Evolutionary conservation across 1,284 basidiomycete species (phyloP).

Genomic region (Hemileia vastatrix): DNA sequence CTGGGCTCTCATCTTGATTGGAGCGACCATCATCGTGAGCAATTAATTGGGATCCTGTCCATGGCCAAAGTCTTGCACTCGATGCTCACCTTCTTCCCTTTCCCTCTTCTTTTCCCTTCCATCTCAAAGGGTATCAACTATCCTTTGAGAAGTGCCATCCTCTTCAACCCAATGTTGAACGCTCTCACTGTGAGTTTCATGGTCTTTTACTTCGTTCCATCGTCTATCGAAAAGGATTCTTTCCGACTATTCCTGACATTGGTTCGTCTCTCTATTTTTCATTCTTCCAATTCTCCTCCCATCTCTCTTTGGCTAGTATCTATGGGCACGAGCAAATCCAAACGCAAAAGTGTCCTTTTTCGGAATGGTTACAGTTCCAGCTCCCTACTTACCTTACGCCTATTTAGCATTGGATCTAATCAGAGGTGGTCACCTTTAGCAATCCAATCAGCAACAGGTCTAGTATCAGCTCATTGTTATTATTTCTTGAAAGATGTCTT

Average conservation of each 20-base stretch:
- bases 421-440: slow-evolving; percentile 55
- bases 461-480: slow-evolving; percentile 62
- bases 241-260: slow-evolving; percentile 1
- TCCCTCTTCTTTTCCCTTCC: slow-evolving; percentile 22
- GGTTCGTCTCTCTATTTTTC: background rate
- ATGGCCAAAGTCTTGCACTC: background rate
- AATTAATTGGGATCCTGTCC: background rate
- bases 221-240: background rate
- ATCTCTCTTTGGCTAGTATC: slow-evolving; percentile 15
- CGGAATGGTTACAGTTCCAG: slow-evolving; percentile 61
- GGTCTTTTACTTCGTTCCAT: background rate
- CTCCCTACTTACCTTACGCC: slow-evolving; percentile 64
- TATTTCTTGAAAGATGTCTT: slow-evolving; percentile 35
- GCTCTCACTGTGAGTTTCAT: slow-evolving; percentile 51
- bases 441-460: slow-evolving; percentile 56
- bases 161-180: slow-evolving; percentile 59
- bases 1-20: slow-evolving; percentile 51
- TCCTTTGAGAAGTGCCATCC: slow-evolving; percentile 55
- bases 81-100: slow-evolving; percentile 21
- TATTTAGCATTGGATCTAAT: slow-evolving; percentile 64
- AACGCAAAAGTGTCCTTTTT: slow-evolving; percentile 56
- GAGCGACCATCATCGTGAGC: slow-evolving; percentile 55
- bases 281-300: slow-evolving; percentile 51
- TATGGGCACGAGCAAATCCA: slow-evolving; percentile 33
- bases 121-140: slow-evolving; percentile 52